phyloP scores from a whole-genome alignment of 441 rosid genomes.

The Daphne laureola region DNA sequence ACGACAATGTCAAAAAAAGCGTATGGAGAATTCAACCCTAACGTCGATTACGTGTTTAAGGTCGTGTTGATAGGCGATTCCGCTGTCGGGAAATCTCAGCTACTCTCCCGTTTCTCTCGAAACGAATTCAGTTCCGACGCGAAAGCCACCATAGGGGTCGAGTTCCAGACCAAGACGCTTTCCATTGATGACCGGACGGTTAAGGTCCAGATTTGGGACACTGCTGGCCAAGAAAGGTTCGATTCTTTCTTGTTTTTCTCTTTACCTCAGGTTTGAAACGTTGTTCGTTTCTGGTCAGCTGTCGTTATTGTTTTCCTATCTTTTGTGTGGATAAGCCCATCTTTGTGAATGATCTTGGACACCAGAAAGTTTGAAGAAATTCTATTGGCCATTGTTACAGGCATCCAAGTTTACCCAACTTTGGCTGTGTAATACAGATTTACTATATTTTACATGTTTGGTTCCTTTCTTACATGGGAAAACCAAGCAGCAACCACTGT shows the following conservation, averaged over 20 bases:
- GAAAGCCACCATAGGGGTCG: slow-evolving; percentile 42
- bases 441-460: too few species aligned
- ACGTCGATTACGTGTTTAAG: slow-evolving; percentile 58
- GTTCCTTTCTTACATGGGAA: too few species aligned
- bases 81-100: slow-evolving; percentile 42
- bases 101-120: slow-evolving; percentile 34
- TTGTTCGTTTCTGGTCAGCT: too few species aligned
- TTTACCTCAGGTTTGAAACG: too few species aligned
- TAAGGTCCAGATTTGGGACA: slow-evolving; percentile 46
- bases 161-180: slow-evolving; percentile 43
- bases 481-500: too few species aligned
- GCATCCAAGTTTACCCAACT: too few species aligned
- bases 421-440: too few species aligned
- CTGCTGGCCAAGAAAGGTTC: slow-evolving; percentile 47
- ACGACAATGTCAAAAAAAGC: slow-evolving; percentile 50
- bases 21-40: slow-evolving; percentile 46
- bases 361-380: too few species aligned
- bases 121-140: slow-evolving; percentile 39
- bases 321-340: too few species aligned
- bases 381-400: too few species aligned
- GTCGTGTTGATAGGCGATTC: slow-evolving; percentile 43
- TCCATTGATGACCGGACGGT: slow-evolving; percentile 35
- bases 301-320: too few species aligned
- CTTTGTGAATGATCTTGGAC: too few species aligned
- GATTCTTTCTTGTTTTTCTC: not conserved